Evolutionary conservation across 1,284 basidiomycete genomes (phyloP).

Genomic region (Phellopilus nigrolimitatus): DNA sequence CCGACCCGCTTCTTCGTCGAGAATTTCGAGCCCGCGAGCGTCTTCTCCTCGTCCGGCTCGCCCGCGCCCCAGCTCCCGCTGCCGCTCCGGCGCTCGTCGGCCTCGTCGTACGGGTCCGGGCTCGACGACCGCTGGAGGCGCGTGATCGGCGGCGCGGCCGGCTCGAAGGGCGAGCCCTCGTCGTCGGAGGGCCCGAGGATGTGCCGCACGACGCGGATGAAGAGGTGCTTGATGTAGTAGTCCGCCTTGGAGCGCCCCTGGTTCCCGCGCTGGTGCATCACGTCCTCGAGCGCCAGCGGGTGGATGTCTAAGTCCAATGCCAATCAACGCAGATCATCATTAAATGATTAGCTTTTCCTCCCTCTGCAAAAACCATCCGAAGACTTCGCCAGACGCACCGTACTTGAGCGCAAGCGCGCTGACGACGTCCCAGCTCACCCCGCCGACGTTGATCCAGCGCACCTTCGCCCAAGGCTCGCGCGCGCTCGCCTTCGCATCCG

Average conservation of each 20-base stretch:
- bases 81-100: slow-evolving; percentile 21
- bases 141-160: slow-evolving; percentile 24
- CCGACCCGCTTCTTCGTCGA: slow-evolving; percentile 22
- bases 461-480: slow-evolving; percentile 56
- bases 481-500: slow-evolving; percentile 34
- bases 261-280: slow-evolving; percentile 48
- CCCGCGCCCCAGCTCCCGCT: slow-evolving; percentile 19
- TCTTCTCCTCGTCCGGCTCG: slow-evolving; percentile 28
- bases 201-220: slow-evolving; percentile 61
- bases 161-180: slow-evolving; percentile 19
- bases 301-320: slow-evolving; percentile 47
- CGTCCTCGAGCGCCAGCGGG: slow-evolving; percentile 64
- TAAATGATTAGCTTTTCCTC: slow-evolving; percentile 3
- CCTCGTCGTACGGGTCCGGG: slow-evolving; percentile 32
- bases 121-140: slow-evolving; percentile 39
- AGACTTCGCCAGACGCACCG: slow-evolving; percentile 30
- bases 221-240: slow-evolving; percentile 63
- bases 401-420: slow-evolving; percentile 60
- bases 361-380: no score
- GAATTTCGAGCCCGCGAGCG: slow-evolving; percentile 27
- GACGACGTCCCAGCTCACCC: slow-evolving; percentile 68
- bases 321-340: background rate
- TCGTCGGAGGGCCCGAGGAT: slow-evolving; percentile 38
- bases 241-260: slow-evolving; percentile 62
- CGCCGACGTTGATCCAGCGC: slow-evolving; percentile 68